A percentile compares a stretch with the other conserved stretches of the same genome.
Conservation (phyloP, 495 filamentous ascomycete species). For the Penicillium parvum region DNA sequence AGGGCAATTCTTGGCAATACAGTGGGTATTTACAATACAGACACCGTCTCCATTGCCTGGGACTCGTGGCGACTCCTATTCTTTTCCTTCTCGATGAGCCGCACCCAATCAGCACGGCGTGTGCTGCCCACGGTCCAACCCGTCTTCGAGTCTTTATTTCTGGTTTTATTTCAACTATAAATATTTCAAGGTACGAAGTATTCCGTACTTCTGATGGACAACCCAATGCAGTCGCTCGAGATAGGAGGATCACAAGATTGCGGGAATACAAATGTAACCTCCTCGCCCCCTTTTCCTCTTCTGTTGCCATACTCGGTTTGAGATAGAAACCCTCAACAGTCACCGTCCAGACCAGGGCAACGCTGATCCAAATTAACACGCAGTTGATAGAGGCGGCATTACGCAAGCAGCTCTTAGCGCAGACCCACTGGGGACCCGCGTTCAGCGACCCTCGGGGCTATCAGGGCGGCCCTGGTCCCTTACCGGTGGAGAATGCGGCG, state of each 20-base stretch:
- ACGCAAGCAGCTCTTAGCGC: slow-evolving; percentile 40
- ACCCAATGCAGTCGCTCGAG: too few species aligned
- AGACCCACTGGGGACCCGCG: slow-evolving; percentile 34
- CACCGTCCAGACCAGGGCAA: slow-evolving; percentile 8
- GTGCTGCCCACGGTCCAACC: slow-evolving; percentile 2
- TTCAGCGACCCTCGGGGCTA: slow-evolving; percentile 37
- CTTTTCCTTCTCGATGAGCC: slow-evolving; percentile 1
- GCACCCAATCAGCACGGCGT: slow-evolving; percentile 5
- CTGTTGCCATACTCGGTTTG: slow-evolving; percentile 12
- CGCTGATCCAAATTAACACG: slow-evolving; percentile 39
- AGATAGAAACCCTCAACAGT: slow-evolving; percentile 14
- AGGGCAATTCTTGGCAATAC: background rate
- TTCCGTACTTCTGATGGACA: too few species aligned
- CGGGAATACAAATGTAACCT: slow-evolving; percentile 15
- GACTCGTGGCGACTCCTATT: slow-evolving; percentile 21
- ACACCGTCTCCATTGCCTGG: background rate
- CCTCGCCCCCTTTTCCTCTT: background rate
- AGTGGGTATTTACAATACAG: background rate
- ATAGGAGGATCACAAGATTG: too few species aligned
- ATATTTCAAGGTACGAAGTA: too few species aligned
- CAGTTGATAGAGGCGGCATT: slow-evolving; percentile 30
- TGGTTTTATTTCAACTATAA: background rate
- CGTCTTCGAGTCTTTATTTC: background rate
- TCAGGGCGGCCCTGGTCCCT: slow-evolving; percentile 34
- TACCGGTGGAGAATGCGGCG: slow-evolving; percentile 43